Conservation (phyloP, 1,139 yeast genomes). For the Candida labiduridarum region DNA sequence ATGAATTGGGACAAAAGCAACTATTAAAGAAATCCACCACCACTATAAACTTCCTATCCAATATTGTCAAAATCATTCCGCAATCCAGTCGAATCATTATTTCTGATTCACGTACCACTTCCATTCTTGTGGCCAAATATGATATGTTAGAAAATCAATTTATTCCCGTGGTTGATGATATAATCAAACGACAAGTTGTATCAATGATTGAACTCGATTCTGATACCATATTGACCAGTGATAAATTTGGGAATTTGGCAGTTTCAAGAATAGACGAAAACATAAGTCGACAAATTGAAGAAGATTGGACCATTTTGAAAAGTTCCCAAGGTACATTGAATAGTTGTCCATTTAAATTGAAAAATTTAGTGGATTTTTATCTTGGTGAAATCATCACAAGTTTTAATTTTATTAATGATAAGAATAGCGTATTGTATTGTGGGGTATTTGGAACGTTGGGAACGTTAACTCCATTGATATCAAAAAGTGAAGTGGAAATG, state of each 20-base stretch:
- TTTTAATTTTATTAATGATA: slow-evolving; percentile 58
- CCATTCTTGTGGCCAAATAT: slow-evolving; percentile 60
- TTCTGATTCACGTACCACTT: slow-evolving; percentile 59
- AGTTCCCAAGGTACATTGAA: slow-evolving; percentile 43
- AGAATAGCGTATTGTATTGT: slow-evolving; percentile 66
- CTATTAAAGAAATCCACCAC: slow-evolving; percentile 65
- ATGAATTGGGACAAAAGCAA: slow-evolving; percentile 79
- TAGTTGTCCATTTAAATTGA: slow-evolving; percentile 58
- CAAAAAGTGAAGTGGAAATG: slow-evolving; percentile 63
- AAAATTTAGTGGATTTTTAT: slow-evolving; percentile 60
- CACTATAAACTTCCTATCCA: slow-evolving; percentile 36
- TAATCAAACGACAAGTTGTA: slow-evolving; percentile 67
- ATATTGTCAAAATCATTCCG: slow-evolving; percentile 54
- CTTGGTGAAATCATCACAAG: slow-evolving; percentile 73
- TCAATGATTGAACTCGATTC: slow-evolving; percentile 63
- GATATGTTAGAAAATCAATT: slow-evolving; percentile 56
- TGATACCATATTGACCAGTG: slow-evolving; percentile 83
- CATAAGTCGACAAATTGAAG: slow-evolving; percentile 28
- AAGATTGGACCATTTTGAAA: slow-evolving; percentile 33
- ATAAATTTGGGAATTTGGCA: slow-evolving; percentile 81
- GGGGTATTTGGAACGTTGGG: slow-evolving; percentile 88
- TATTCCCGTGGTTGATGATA: slow-evolving; percentile 70
- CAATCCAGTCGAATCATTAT: slow-evolving; percentile 64
- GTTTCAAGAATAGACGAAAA: slow-evolving; percentile 60
- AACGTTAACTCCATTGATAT: slow-evolving; percentile 63